Percentiles rank a stretch among this genome's conserved stretches.
Conservation (phyloP, 352 stramenopile species). For the Pythium sp. region DNA sequence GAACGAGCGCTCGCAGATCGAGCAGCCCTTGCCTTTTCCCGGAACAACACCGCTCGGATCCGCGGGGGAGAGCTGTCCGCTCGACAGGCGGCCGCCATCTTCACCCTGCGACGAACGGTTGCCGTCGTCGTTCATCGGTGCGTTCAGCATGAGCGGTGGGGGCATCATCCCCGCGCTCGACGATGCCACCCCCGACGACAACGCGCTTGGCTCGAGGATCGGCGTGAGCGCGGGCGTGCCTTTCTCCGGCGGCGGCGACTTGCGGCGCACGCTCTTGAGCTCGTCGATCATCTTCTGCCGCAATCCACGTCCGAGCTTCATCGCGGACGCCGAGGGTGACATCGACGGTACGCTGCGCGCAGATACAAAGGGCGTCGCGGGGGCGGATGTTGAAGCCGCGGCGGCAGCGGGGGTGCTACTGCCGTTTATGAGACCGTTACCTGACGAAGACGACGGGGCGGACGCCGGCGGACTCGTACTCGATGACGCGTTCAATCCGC, state of each 20-base stretch:
- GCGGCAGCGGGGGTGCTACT: not conserved
- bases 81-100: conserved; percentile 4
- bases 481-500: not conserved
- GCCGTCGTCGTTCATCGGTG: not conserved
- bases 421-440: not conserved
- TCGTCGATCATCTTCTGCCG: conserved; percentile 65
- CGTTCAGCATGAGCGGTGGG: conserved; percentile 34
- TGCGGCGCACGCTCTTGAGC: conserved; percentile 58
- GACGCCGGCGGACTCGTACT: not conserved
- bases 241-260: conserved; percentile 25
- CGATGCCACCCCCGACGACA: not conserved
- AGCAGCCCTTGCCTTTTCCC: conserved; percentile 34
- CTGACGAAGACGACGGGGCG: not conserved
- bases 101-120: conserved; percentile 1
- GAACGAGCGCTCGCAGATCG: conserved; percentile 69
- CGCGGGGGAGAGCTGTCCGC: conserved; percentile 14
- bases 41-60: conserved; percentile 1
- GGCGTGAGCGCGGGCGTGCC: conserved; percentile 18
- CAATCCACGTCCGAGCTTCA: conserved; percentile 27
- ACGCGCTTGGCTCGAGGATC: conserved; percentile 24
- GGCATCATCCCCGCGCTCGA: conserved; percentile 8
- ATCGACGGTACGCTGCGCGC: conserved; percentile 8
- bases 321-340: conserved; percentile 13
- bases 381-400: not conserved
- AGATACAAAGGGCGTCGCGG: conserved; percentile 3